phyloP scores from a whole-genome alignment of 1,284 basidiomycete species.

The Papiliotrema laurentii region DNA sequence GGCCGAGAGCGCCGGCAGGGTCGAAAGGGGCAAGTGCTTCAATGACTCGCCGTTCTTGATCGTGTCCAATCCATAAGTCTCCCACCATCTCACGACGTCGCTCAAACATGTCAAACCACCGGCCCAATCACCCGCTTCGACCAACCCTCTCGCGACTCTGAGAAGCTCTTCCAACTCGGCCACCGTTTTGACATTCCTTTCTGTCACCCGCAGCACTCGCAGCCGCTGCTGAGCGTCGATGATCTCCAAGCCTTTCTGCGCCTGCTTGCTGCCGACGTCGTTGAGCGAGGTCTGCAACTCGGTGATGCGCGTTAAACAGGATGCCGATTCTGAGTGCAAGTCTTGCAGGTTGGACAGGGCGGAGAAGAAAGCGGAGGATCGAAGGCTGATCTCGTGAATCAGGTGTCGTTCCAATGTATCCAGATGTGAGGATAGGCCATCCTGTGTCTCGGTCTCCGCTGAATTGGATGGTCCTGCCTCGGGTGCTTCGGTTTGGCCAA shows the following conservation, averaged over 20 bases:
- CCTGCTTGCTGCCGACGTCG: slow-evolving; percentile 71
- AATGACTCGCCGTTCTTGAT: not conserved
- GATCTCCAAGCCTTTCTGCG: slow-evolving; percentile 70
- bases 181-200: slow-evolving; percentile 62
- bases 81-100: slow-evolving; percentile 66
- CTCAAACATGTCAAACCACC: slow-evolving; percentile 74
- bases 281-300: slow-evolving; percentile 66
- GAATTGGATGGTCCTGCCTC: slow-evolving; percentile 5
- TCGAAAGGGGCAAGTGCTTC: slow-evolving; percentile 43
- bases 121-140: slow-evolving; percentile 76
- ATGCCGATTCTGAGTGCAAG: slow-evolving; percentile 79
- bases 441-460: slow-evolving; percentile 60
- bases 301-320: slow-evolving; percentile 72
- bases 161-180: slow-evolving; percentile 70
- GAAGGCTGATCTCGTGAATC: slow-evolving; percentile 82
- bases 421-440: slow-evolving; percentile 85
- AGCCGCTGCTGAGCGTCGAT: slow-evolving; percentile 63
- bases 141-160: slow-evolving; percentile 63
- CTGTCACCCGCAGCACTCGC: slow-evolving; percentile 58
- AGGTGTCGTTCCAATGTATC: slow-evolving; percentile 95
- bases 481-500: slow-evolving; percentile 13
- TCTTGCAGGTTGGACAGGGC: slow-evolving; percentile 91
- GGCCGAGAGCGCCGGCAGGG: slow-evolving; percentile 63
- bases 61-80: slow-evolving; percentile 23
- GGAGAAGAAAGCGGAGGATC: slow-evolving; percentile 92